These are phyloP conservation scores for Vaccinium macrocarpon DNA, from an alignment of 148 eudicot species.

Conservation along the genomic window DNA sequence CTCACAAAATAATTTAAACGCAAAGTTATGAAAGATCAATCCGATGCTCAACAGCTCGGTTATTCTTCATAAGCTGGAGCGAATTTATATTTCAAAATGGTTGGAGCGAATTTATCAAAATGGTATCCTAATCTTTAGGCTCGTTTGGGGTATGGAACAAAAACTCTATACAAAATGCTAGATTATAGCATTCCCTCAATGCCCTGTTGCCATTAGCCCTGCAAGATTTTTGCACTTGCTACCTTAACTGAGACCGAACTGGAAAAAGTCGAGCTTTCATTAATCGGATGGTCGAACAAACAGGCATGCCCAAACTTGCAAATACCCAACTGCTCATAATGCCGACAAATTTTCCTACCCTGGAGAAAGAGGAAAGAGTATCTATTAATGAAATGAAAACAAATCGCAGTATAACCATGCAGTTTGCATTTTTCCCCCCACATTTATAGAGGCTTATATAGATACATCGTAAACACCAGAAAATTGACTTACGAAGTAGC, in stretches of 20 bases:
- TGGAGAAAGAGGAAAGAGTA: constrained; percentile 20
- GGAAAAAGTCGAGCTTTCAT: constrained; percentile 21
- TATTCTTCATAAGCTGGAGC: not conserved
- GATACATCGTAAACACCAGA: no score
- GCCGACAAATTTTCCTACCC: constrained; percentile 54
- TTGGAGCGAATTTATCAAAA: not conserved
- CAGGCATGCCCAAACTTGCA: constrained; percentile 59
- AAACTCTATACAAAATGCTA: not conserved
- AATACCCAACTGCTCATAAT: constrained; percentile 50
- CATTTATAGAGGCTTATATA: not conserved
- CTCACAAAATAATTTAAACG: not conserved
- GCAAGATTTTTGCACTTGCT: not conserved
- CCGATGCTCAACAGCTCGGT: not conserved
- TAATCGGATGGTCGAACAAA: constrained; percentile 49
- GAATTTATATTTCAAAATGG: not conserved
- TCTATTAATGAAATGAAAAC: not conserved
- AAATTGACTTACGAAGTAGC: not conserved
- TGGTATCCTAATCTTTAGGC: not conserved
- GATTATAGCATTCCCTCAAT: constrained; percentile 13
- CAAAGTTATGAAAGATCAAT: not conserved
- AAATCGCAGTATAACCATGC: not conserved
- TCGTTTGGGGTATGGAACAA: not conserved
- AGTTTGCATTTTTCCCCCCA: not conserved
- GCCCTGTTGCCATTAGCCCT: constrained; percentile 7
- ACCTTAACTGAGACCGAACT: constrained; percentile 21